Base-by-base conservation (phyloP, 1,284 basidiomycete genomes). In the Phaffia rhodozyma region DNA sequence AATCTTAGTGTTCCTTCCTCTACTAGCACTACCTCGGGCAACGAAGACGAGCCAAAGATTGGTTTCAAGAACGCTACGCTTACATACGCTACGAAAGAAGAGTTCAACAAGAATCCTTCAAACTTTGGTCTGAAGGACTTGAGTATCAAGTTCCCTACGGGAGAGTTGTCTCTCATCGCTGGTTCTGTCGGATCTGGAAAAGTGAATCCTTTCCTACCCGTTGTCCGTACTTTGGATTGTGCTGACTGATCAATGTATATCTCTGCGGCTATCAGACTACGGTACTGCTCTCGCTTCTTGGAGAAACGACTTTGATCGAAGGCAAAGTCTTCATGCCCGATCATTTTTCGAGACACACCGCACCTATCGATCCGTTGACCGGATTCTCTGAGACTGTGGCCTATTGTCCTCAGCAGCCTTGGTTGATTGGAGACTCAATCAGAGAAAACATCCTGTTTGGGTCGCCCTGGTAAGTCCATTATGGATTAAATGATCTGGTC, bases 371-470 rank as follows among this genome's bases (percentile, higher is more conserved):
- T 64, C 77, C 77, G 1, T 67, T 67, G 0, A 76, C 76, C 0
- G 75, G 78, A 1, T 70, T 82, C 18, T 73, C 75, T 55, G 76
- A 82, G 59, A 78, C 80, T 0, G 74, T 78, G 6, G 81, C 81
- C 0, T 82, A 80, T 71, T 80, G 58, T 29, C 29, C 55, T 11
- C 74, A 74, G 57, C 76, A 76, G 3, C 73, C 81, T 0, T 82
- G 79, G 79, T 74, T 82, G 5, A 72, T 82, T n/a, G 79, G 79
- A 27, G 79, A 78, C 0, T 78, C 79, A 5, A 79, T 83, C 68
- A 73, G 74, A 55, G 78, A 81, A 48, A 82, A 82, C 68, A 81
- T 82, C 67, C 67, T 78, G 1, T 82, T 82, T 63, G 81, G 81
- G 6, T 71, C 72, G 25, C 21, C 58, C 21, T 68, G 62, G 58